A percentile compares a stretch with the other conserved stretches of the same genome.
phyloP scores from a whole-genome alignment of 257 asterid species.

The Eucommia ulmoides region DNA sequence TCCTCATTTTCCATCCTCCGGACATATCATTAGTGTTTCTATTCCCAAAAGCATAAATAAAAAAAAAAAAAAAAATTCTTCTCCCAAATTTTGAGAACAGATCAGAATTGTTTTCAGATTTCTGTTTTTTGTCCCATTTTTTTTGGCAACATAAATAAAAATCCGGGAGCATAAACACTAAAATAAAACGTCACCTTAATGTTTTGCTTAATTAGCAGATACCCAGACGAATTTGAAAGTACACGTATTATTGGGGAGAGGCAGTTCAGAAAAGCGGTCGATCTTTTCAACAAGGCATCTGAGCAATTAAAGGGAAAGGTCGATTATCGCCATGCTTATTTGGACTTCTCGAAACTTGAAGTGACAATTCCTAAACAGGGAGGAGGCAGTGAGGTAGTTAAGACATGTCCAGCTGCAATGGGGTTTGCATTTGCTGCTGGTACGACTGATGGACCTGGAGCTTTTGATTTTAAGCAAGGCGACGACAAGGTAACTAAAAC shows the following conservation, averaged over 20 bases:
- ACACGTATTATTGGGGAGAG: conserved; percentile 92
- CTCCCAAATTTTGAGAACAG: no score
- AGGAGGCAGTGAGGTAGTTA: conserved; percentile 41
- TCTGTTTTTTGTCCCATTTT: no score
- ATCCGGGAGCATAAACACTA: no score
- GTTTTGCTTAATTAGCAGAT: conserved; percentile 36
- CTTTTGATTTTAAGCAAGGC: conserved; percentile 97
- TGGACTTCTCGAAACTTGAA: conserved; percentile 70
- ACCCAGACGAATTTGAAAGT: conserved; percentile 93
- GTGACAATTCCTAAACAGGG: conserved; percentile 56
- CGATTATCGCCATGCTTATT: conserved; percentile 67
- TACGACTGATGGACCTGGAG: conserved; percentile 99
- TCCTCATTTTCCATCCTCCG: no score
- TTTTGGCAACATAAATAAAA: no score
- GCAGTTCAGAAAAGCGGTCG: conserved; percentile 71
- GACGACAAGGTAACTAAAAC: conserved; percentile 83
- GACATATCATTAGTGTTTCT: no score
- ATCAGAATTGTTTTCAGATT: no score
- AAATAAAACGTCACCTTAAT: conserved; percentile 10
- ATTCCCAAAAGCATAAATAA: no score
- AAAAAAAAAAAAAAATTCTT: no score
- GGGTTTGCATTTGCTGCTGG: conserved; percentile 99
- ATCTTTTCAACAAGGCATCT: conserved; percentile 63
- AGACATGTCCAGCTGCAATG: conserved; percentile 98
- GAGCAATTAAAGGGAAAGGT: conserved; percentile 68